phyloP scores from a whole-genome alignment of 139 green algal genomes.

The Gonium pectorale region DNA sequence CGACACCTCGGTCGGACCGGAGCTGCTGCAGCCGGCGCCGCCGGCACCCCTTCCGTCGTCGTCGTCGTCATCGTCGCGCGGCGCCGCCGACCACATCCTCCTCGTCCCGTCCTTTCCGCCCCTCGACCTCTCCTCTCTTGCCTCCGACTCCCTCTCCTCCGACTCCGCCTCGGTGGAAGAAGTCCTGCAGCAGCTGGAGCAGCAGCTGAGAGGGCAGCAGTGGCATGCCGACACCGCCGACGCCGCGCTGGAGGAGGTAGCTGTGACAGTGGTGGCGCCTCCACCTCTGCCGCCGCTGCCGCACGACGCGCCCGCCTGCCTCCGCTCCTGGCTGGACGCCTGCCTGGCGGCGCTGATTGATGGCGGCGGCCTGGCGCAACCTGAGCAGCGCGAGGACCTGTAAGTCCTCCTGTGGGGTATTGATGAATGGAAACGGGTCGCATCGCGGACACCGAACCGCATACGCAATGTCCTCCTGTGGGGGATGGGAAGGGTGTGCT shows the following conservation, averaged over 20 bases:
- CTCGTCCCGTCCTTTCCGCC: background rate
- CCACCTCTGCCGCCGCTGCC: background rate
- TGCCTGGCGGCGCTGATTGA: constrained; percentile 13
- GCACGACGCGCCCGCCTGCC: background rate
- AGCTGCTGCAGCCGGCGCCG: background rate
- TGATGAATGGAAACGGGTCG: too few species aligned
- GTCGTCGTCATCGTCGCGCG: background rate
- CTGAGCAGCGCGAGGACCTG: constrained; percentile 16
- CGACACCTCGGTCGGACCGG: background rate
- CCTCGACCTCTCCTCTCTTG: too few species aligned
- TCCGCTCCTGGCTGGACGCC: constrained; percentile 20
- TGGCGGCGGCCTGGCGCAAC: background rate
- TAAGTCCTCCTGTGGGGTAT: too few species aligned
- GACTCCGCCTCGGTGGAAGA: too few species aligned
- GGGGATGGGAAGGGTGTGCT: too few species aligned
- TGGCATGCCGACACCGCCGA: too few species aligned
- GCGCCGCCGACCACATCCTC: background rate
- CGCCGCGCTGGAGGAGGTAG: background rate
- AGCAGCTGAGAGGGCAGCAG: too few species aligned
- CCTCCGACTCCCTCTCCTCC: too few species aligned
- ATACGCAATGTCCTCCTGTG: too few species aligned
- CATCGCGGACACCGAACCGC: too few species aligned
- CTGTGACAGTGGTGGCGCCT: background rate
- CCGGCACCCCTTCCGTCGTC: too few species aligned
- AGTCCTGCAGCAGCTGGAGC: too few species aligned